Percentiles rank a stretch among this genome's conserved stretches.
Conservation (phyloP, 257 asterid species). For the Solanum appendiculatum region DNA sequence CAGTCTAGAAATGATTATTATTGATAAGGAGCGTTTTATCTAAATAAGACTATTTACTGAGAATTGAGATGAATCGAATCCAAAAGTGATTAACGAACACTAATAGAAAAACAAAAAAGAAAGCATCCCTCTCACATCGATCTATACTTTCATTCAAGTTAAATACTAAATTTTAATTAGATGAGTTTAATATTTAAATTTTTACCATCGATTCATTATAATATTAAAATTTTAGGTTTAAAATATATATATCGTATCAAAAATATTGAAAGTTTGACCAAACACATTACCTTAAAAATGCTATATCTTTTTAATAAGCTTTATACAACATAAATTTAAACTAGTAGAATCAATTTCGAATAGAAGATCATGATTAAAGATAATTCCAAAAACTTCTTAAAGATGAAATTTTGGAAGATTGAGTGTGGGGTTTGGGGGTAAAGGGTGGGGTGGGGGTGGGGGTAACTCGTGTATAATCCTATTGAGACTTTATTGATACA, state of each 20-base stretch:
- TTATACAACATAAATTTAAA: background rate
- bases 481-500: constrained; percentile 33
- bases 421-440: background rate
- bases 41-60: background rate
- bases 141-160: background rate
- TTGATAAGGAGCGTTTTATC: background rate
- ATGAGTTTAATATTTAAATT: background rate
- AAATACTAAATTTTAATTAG: background rate
- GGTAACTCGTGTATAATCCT: constrained; percentile 2
- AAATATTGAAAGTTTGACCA: background rate
- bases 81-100: background rate
- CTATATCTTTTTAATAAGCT: background rate
- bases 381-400: background rate
- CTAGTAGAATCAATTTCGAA: background rate
- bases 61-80: background rate
- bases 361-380: background rate
- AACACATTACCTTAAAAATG: background rate
- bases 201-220: background rate
- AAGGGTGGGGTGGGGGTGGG: background rate
- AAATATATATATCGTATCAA: too few species aligned
- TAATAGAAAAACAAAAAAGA: background rate
- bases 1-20: background rate
- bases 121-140: background rate
- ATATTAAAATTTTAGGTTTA: background rate
- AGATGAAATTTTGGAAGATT: background rate